Conservation (phyloP, 129 eudicot species). For the Sambucus nigra region DNA sequence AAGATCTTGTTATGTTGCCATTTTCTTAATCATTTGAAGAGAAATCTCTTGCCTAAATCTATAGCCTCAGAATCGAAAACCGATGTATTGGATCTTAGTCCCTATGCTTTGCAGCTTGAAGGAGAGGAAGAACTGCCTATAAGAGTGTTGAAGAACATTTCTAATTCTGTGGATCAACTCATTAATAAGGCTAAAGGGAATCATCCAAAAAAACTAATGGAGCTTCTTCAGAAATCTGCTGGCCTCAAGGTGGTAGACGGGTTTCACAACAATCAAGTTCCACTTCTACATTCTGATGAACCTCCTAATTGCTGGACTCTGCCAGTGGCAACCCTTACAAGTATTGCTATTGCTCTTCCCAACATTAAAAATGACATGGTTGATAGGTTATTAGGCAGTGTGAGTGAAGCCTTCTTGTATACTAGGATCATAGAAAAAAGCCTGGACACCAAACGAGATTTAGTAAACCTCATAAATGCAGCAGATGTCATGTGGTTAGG, state of each 20-base stretch:
- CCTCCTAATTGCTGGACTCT: slow-evolving; percentile 20
- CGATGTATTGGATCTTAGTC: neutral
- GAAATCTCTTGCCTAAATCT: neutral
- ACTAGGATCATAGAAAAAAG: slow-evolving; percentile 18
- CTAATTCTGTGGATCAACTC: neutral
- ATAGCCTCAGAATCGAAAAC: neutral
- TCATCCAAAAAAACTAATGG: slow-evolving; percentile 10
- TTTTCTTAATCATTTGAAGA: slow-evolving; percentile 3
- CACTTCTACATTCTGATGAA: no score
- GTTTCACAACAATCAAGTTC: neutral
- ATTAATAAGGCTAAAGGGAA: slow-evolving; percentile 11
- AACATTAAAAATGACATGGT: neutral
- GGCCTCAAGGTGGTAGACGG: slow-evolving; percentile 12
- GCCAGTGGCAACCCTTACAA: slow-evolving; percentile 16
- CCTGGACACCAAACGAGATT: neutral
- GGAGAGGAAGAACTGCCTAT: slow-evolving; percentile 7
- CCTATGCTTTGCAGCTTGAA: slow-evolving; percentile 8
- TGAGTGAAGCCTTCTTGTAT: slow-evolving; percentile 19
- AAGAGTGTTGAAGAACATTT: slow-evolving; percentile 4
- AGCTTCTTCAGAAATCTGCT: slow-evolving; percentile 4
- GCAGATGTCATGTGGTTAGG: slow-evolving; percentile 16
- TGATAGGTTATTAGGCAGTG: slow-evolving; percentile 11
- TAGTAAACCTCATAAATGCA: neutral
- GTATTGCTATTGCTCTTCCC: slow-evolving; percentile 19
- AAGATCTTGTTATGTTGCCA: neutral